Base-by-base conservation (phyloP, 2,329 filamentous ascomycete genomes). In the Aspergillus ochraceus region DNA sequence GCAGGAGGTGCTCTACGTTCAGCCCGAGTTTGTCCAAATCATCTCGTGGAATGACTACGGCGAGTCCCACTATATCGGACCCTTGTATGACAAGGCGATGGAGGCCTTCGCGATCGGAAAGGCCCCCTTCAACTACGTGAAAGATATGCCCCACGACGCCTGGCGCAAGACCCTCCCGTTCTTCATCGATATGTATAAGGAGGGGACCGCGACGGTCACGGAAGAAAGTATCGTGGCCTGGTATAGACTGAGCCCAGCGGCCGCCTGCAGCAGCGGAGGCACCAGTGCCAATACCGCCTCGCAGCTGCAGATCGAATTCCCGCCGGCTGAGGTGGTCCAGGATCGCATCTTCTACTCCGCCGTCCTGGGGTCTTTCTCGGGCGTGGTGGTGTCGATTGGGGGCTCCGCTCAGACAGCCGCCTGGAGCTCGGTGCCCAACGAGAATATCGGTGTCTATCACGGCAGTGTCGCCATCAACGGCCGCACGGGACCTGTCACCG, bases 41-140 rank as follows among this genome's bases (percentile, higher is more conserved):
- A 78, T 86, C 46, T 83, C 83, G 8, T 87, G 84, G 84, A 87
- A 87, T 63, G 85, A 87, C 70, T 87, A 79, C 64, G 84, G 85
- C 51, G 85, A 87, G 71, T 84, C 83, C 2, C 84, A 85, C 68
- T 86, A 87, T 67, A 83, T 86, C 61, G 80, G 80, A 6, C 80
- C 83, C 0, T 67, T 84, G 50, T 68, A 74, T 49, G 71, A 79
- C 4, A 75, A 79, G 4, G 77, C 78, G 45, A 77, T 83, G 9
- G 79, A 80, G 1, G 65, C 63, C 8, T 63, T 69, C 12, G 20
- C 20, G 1, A 52, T 74, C 3, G 61, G 58, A 3, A 26, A 58
- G 14, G 83, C 82, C 2, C 81, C 83, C 29, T 70, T 70, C 52
- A 65, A 71, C 54, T 74, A 74, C 52, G 71, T 67, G 4, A 36